Percentiles rank a stretch among this genome's conserved stretches.
Conservation (phyloP, 1,284 basidiomycete species). For the Moesziomyces globuligerus region DNA sequence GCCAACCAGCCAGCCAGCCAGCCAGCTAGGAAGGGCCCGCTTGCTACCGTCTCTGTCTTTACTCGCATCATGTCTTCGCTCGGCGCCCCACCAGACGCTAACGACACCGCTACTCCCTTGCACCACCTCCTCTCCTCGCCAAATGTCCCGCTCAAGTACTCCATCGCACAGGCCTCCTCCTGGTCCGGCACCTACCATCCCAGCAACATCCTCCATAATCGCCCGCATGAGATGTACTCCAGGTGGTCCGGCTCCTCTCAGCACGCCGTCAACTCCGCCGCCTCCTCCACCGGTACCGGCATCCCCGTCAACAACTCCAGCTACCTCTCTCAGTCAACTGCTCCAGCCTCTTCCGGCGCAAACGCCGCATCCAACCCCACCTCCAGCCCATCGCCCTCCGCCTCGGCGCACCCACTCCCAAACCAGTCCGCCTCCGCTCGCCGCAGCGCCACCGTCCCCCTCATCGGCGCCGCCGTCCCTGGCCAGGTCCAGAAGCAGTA, state of each 20-base stretch:
- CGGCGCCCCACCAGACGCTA: slow-evolving; percentile 8
- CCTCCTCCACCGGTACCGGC: slow-evolving; percentile 17
- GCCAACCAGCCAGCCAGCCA: too few relatives aligned
- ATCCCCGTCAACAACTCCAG: slow-evolving; percentile 26
- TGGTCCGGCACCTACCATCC: slow-evolving; percentile 62
- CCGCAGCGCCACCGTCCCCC: slow-evolving; percentile 5
- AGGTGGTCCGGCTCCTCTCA: slow-evolving; percentile 57
- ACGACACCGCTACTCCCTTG: slow-evolving; percentile 18
- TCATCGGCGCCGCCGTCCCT: slow-evolving; percentile 3
- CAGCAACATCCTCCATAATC: slow-evolving; percentile 55
- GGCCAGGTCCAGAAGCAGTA: slow-evolving; percentile 57
- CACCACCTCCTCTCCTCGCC: slow-evolving; percentile 33
- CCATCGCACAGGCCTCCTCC: slow-evolving; percentile 55
- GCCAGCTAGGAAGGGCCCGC: too few relatives aligned
- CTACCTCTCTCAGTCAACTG: slow-evolving; percentile 15
- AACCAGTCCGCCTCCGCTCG: slow-evolving; percentile 11
- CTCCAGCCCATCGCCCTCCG: slow-evolving; percentile 22
- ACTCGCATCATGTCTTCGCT: slow-evolving; percentile 4
- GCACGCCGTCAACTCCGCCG: slow-evolving; percentile 24
- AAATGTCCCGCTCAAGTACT: slow-evolving; percentile 41
- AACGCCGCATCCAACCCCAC: slow-evolving; percentile 17
- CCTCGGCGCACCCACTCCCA: slow-evolving; percentile 12
- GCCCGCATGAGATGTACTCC: slow-evolving; percentile 53
- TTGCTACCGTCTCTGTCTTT: neutral
- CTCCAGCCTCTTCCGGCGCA: slow-evolving; percentile 7